Base-by-base conservation (phyloP, 2,329 filamentous ascomycete genomes). In the Zopfia rhizophila region DNA sequence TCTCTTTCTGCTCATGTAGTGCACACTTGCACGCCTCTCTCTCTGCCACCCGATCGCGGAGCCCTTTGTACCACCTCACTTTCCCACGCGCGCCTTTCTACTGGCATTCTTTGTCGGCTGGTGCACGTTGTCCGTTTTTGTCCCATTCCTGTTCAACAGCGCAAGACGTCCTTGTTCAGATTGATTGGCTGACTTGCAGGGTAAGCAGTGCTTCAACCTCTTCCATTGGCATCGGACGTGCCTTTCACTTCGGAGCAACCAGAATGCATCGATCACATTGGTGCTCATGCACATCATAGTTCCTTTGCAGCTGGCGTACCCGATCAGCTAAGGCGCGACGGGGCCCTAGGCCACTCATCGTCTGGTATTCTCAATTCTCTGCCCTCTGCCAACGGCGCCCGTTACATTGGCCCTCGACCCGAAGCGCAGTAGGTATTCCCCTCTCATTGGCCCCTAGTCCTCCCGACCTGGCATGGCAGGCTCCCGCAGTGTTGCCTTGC, bases 361-460 rank as follows among this genome's bases (percentile, higher is more conserved):
- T 64, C 70, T 45, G 70, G 73, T 59, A 70, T 75, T 39, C 74
- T 72, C 60, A 37, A 45, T 28, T 68, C 75, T 47, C 75, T 79
- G 61, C 65, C 74, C 61, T 65, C 73, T 57, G 72, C 68, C 62
- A 78, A 76, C 69, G 73, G 74, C 66, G 64, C 77, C 72, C 75
- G 78, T 72, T 82, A 79, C 74, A 73, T 75, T 63, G 61, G 77
- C 70, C 75, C 75, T 68, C 78, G 77, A 71, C 71, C 77, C 75
- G 79, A 83, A 68, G 70, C 75, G 69, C 75, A 74, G 81, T 83
- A 80, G 78, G 81, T 82, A 64, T 51, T 63, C 45, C 51, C 48
- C 44, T 66, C 65, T 69, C 66, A 72, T 78, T 78, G 68, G 68
- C 49, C 46, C 50, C 37, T 56, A 29, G 21, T 49, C 53, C 48